A percentile compares a stretch with the other conserved stretches of the same genome.
These are phyloP conservation scores for Geotrichum phurueaensis DNA, from an alignment of 1,139 yeast species.

Conservation along the genomic window DNA sequence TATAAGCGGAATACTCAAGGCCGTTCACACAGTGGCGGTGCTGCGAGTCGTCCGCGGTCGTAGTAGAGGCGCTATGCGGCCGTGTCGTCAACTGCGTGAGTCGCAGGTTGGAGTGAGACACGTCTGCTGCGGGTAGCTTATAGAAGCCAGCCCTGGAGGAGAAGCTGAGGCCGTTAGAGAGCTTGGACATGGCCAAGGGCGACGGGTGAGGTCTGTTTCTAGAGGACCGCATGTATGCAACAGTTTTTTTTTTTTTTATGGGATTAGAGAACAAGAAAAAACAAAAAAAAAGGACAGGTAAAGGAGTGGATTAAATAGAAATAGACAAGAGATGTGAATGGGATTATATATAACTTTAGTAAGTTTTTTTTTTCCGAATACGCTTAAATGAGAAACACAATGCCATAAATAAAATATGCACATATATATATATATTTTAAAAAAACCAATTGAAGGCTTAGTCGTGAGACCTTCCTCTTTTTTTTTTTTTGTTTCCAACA, in stretches of 20 bases:
- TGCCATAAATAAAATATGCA: background rate
- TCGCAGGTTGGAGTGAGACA: background rate
- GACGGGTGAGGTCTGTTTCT: background rate
- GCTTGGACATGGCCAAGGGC: constrained; percentile 12
- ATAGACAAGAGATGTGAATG: background rate
- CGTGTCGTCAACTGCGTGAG: background rate
- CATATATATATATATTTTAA: no score
- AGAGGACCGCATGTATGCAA: background rate
- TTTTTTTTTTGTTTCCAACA: no score
- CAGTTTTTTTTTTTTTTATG: background rate
- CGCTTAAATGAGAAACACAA: no score
- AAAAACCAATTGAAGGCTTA: no score
- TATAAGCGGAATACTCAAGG: background rate
- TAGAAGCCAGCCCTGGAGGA: background rate
- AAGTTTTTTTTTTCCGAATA: background rate
- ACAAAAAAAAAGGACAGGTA: background rate
- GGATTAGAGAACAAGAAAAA: no score
- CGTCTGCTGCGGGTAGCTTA: background rate
- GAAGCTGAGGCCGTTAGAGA: constrained; percentile 13
- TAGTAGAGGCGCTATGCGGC: background rate
- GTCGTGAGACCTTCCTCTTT: no score
- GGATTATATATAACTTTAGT: background rate
- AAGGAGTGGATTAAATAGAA: background rate
- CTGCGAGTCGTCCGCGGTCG: background rate
- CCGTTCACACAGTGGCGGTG: background rate